Base-by-base conservation (phyloP, 208 protist species). In the Trypanosoma avium region DNA sequence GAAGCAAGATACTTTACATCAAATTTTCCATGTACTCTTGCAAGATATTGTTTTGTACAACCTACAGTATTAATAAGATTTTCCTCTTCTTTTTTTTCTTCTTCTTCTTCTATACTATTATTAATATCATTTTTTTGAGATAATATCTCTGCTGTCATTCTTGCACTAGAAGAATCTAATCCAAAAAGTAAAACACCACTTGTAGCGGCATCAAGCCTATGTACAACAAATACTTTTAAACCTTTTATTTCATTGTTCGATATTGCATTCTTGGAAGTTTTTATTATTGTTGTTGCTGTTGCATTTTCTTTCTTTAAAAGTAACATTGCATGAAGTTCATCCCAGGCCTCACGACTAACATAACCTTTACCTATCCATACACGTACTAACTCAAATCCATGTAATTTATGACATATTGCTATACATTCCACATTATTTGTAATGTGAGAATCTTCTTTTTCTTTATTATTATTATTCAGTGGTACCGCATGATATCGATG, bases 141-240 rank as follows among this genome's bases (percentile, higher is more conserved):
- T 6, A 92, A 67, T 9, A 78, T 49, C 21, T 57, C 66, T 0
- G 88, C 73, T 24, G 75, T 81, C 19, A 67, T 55, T 1, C 79
- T 70, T 6, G 88, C 82, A 19, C 71, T 73, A 1, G 50, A 47
- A 26, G 67, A 71, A 58, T 89, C 73, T 3, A 95, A 63, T 2
- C 70, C 86, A 33, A 93, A 96, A 8, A 94, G 40, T 2, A 96
- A 73, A 12, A 97, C 84, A 30, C 92, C 92, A 61, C 88, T 94
- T 24, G 92, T 97, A 5, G 79, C 79, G 0, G 75, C 82, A 54
- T 97, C 92, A 3, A 97, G 74, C 0, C 92, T 81, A 56, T 97
- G 92, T 42, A 94, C 88, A 0, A 93, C 89, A 54, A 74, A 67
- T 4, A 13, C 43, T 27, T 60, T 56, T 30, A 86, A 47, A 36